Evolutionary conservation across 768 basidiomycete genomes (phyloP).

Genomic region (Tremella mesenterica): DNA sequence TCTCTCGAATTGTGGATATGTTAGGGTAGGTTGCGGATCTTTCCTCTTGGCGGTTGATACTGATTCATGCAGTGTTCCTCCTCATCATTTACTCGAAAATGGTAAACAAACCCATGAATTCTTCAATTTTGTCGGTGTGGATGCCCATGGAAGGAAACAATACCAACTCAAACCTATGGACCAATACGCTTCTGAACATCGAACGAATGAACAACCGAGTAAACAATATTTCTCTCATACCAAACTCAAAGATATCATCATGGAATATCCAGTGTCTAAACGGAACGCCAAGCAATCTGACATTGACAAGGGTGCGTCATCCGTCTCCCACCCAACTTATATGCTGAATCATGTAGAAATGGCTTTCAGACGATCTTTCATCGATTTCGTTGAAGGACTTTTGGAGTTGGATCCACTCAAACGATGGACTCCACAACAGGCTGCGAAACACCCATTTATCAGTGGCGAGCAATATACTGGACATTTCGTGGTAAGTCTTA

Average conservation of each 20-base stretch:
- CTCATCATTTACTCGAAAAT: constrained; percentile 83
- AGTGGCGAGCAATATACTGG: constrained; percentile 86
- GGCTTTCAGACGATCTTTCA: constrained; percentile 86
- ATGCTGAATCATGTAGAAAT: constrained; percentile 56
- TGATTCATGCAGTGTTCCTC: constrained; percentile 59
- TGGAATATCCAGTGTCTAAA: constrained; percentile 90
- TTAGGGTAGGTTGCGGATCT: constrained; percentile 61
- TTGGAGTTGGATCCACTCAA: constrained; percentile 89
- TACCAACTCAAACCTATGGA: constrained; percentile 83
- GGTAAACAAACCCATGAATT: constrained; percentile 94
- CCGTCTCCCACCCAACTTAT: background rate
- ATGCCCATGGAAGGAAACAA: constrained; percentile 62
- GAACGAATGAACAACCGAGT: constrained; percentile 90
- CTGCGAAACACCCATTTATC: constrained; percentile 90
- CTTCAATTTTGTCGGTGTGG: constrained; percentile 65
- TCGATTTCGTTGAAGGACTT: constrained; percentile 93
- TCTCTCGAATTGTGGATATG: constrained; percentile 95
- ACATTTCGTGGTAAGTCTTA: constrained; percentile 39
- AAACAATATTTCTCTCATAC: constrained; percentile 98
- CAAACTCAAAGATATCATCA: constrained; percentile 88
- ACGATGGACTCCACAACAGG: constrained; percentile 96
- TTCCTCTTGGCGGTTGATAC: background rate
- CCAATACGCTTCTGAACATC: constrained; percentile 91
- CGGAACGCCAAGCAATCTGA: constrained; percentile 62
- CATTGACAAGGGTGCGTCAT: constrained; percentile 70